Base-by-base conservation (phyloP, 2,329 filamentous ascomycete species). In the Neofusicoccum kwambonambiense region DNA sequence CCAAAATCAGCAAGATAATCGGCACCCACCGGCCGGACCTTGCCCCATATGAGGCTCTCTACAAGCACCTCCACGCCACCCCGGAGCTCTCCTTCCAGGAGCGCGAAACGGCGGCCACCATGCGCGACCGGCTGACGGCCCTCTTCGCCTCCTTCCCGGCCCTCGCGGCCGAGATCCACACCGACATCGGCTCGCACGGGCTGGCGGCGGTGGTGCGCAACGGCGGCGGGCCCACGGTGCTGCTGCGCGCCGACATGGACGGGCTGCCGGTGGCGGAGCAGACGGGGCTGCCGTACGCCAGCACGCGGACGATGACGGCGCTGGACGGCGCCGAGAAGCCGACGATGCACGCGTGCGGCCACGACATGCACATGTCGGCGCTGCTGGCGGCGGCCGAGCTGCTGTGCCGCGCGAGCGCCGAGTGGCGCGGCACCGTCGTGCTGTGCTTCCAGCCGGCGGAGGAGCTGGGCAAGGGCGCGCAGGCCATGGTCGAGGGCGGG, bases 271-370 rank as follows among this genome's bases (percentile, higher is more conserved):
- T 89, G 0, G 69, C 80, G 64, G 87, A 89, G 71, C 73, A 77
- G 19, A 88, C 86, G 0, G 81, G 80, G 0, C 73, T 89, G 0
- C 70, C 76, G 0, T 89, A 89, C 70, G 82, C 86, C 0, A 87
- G 85, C 70, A 82, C 70, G 12, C 77, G 68, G 66, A 72, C 69
- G 9, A 78, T 79, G 70, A 76, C 75, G 37, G 80, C 83, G 67
- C 13, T n/a, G 4, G 79, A 84, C 8, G 85, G 84, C 0, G 72
- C 77, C 0, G 76, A 80, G 62, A 82, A 82, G 61, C 83, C 84
- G 0, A 84, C 88, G 0, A 90, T 90, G 87, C 88, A 90, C 73
- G 87, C 87, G 22, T 90, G 87, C 72, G 88, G 88, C 0, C 88
- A 90, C 69, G 87, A 89, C 68, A 85, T 88, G 78, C 87, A 90